These are phyloP conservation scores for Pelargonium cotyledonis DNA, from an alignment of 441 rosid species.

Conservation along the genomic window DNA sequence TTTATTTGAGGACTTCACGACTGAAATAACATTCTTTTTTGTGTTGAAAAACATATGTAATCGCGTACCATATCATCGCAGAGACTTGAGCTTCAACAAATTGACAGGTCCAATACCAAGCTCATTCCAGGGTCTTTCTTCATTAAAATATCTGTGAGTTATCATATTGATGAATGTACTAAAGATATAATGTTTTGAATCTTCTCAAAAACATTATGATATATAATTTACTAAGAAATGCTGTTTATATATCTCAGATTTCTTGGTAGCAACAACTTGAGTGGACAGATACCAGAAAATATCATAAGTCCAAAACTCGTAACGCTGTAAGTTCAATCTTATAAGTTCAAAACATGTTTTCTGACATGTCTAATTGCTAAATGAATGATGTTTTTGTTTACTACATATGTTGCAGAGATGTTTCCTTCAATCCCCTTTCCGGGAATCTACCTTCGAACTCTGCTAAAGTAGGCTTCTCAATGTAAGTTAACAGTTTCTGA, in stretches of 20 bases:
- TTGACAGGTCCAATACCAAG: conserved; percentile 40
- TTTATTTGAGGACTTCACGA: background rate
- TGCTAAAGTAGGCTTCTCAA: conserved; percentile 29
- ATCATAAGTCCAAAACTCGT: conserved; percentile 29
- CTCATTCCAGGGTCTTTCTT: conserved; percentile 31
- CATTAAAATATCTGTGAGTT: conserved; percentile 21
- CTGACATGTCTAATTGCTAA: background rate
- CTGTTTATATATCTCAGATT: conserved; percentile 27
- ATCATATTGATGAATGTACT: background rate
- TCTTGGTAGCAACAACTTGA: conserved; percentile 46
- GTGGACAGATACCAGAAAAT: conserved; percentile 37
- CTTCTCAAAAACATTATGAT: no score
- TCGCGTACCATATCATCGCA: conserved; percentile 13
- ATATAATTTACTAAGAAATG: background rate
- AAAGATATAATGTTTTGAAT: no score
- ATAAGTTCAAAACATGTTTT: background rate
- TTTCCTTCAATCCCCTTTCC: conserved; percentile 48
- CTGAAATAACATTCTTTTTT: background rate
- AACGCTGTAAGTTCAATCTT: conserved; percentile 36
- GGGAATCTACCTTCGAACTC: conserved; percentile 37
- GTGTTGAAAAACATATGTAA: no score
- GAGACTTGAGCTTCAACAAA: conserved; percentile 60
- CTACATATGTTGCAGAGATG: conserved; percentile 34
- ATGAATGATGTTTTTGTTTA: conserved; percentile 3
- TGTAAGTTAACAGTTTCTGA: conserved; percentile 27